Base-by-base conservation (phyloP, 805 yeast species). In the Pichia kluyveri region DNA sequence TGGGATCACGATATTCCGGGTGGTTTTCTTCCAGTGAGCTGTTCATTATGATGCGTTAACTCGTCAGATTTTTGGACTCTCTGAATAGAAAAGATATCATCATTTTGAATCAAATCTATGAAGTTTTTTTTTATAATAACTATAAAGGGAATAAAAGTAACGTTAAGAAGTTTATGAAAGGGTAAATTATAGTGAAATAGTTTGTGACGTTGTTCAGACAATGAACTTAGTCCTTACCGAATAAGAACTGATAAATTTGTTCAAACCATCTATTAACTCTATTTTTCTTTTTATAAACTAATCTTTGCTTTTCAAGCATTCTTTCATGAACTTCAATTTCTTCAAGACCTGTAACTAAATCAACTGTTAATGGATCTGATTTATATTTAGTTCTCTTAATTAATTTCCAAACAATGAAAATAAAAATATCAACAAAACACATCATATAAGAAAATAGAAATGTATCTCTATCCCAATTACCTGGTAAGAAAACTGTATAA, bases 381-480 rank as follows among this genome's bases (percentile, higher is more conserved):
- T 66, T 67, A 62, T 75, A 67, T 46, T 69, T 70, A 12, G 80
- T 75, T 46, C 73, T 69, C 48, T 76, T 77, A 42, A 68, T 41
- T 5, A 80, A 41, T 56, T 82, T 82, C 76, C 85, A 80, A 18
- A 63, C 60, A 10, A 76, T 32, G 50, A 68, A 82, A 27, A 78
- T 65, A 1, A 54, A 70, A 37, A 79, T 57, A 48, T 72, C 72
- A 39, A 80, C 62, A 50, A 86, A 85, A 18, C 85, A 72, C 82
- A 84, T 82, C 49, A 86, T 68, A 59, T 86, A 86, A 56, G 76
- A 75, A 64, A 79, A 83, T 55, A 86, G 68, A 63, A 86, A 86
- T 8, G 72, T 69, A 48, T 80, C 71, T 18, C 72, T 68, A n/a
- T 71, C 62, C 88, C 91, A 86, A 44, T 68, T 60, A 2, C 85